Conservation (phyloP, 208 protist species). For the Crithidia brevicula region DNA sequence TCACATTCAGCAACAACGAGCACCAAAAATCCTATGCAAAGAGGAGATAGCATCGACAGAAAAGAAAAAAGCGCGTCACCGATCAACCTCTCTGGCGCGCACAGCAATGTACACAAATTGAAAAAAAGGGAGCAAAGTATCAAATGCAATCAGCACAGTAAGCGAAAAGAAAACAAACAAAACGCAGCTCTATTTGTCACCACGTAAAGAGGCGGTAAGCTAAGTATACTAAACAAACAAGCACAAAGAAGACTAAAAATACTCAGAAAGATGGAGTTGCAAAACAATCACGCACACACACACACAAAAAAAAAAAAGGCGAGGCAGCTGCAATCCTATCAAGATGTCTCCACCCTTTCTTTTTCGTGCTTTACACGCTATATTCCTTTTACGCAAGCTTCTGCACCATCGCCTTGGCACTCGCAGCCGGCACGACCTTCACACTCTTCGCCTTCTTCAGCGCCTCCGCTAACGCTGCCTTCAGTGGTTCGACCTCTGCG, state of each 20-base stretch:
- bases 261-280: not conserved
- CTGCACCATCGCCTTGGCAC: conserved; percentile 39
- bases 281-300: conserved; percentile 7
- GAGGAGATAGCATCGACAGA: not conserved
- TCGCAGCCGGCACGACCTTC: conserved; percentile 46
- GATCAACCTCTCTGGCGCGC: not conserved
- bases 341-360: too few relatives aligned
- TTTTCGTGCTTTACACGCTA: too few relatives aligned
- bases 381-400: too few relatives aligned
- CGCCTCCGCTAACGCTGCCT: conserved; percentile 38
- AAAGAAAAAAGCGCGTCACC: not conserved
- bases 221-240: conserved; percentile 4
- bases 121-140: too few relatives aligned
- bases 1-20: not conserved
- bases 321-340: too few relatives aligned
- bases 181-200: not conserved
- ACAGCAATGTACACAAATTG: not conserved
- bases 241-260: not conserved
- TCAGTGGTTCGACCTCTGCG: conserved; percentile 65
- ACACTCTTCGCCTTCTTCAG: conserved; percentile 57
- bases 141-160: not conserved
- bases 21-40: not conserved
- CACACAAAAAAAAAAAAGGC: not conserved
- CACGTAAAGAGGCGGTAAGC: conserved; percentile 2
- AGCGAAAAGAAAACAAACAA: conserved; percentile 22